Percentiles rank a stretch among this genome's conserved stretches.
Conservation (phyloP, 1,284 basidiomycete species). For the Microbotryum saponariae region DNA sequence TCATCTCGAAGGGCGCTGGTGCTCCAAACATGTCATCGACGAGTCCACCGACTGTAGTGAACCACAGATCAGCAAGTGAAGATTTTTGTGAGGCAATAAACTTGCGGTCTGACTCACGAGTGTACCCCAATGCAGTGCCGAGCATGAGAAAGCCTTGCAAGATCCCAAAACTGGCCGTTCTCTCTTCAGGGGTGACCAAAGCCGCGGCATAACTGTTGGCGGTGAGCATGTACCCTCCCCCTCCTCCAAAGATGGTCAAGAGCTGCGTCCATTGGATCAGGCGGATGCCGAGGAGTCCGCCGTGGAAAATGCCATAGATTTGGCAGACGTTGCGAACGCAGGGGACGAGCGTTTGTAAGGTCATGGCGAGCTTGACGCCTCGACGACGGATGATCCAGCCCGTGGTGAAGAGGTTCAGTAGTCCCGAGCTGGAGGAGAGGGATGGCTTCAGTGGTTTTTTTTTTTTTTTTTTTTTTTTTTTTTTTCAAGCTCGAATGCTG, state of each 20-base stretch:
- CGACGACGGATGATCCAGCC: slow-evolving; percentile 37
- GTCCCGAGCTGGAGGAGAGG: slow-evolving; percentile 20
- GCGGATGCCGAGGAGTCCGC: slow-evolving; percentile 34
- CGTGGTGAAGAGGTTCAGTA: slow-evolving; percentile 41
- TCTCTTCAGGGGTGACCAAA: slow-evolving; percentile 33
- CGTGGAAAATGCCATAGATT: slow-evolving; percentile 36
- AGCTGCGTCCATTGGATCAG: slow-evolving; percentile 40
- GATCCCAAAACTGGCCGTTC: slow-evolving; percentile 40
- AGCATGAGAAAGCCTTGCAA: slow-evolving; percentile 39
- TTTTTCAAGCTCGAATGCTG: neutral
- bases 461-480: no score
- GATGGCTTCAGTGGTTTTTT: no score
- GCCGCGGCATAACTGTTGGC: slow-evolving; percentile 37
- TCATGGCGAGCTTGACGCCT: slow-evolving; percentile 40
- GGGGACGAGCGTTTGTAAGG: slow-evolving; percentile 41
- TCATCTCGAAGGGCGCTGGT: slow-evolving; percentile 39
- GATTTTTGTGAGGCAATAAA: neutral
- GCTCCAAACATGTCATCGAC: slow-evolving; percentile 33
- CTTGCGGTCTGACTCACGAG: slow-evolving; percentile 13
- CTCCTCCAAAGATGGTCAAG: slow-evolving; percentile 41
- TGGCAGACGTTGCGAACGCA: slow-evolving; percentile 39
- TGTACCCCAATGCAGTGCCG: slow-evolving; percentile 34
- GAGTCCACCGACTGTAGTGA: slow-evolving; percentile 37
- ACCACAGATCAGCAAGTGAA: neutral
- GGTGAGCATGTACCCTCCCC: slow-evolving; percentile 36